Evolutionary conservation across 2,329 filamentous ascomycete genomes (phyloP).

Genomic region (Diaporthe vexans): DNA sequence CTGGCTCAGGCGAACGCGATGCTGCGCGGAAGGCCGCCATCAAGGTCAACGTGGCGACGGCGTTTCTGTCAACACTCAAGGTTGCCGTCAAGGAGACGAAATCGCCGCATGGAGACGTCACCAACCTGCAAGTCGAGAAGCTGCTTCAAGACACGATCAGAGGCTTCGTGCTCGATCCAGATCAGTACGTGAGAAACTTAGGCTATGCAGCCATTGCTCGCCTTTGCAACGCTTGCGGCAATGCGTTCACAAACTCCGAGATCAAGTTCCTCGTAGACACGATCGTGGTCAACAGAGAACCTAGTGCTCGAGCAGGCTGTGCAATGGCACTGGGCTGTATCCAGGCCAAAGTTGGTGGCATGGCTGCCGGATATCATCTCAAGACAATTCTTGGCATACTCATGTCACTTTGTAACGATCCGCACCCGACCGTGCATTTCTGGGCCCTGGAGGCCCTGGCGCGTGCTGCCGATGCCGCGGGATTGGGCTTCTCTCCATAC

Average conservation of each 20-base stretch:
- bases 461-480: constrained; percentile 90
- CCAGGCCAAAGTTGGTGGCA: constrained; percentile 94
- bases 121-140: constrained; percentile 82
- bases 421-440: constrained; percentile 94
- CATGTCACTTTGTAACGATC: constrained; percentile 97
- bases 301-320: constrained; percentile 92
- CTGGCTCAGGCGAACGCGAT: constrained; percentile 84
- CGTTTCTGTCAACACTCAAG: constrained; percentile 83
- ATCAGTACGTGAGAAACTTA: constrained; percentile 87
- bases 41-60: constrained; percentile 88
- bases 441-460: constrained; percentile 94
- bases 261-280: constrained; percentile 91
- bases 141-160: constrained; percentile 82
- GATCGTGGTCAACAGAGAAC: constrained; percentile 93
- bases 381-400: constrained; percentile 98
- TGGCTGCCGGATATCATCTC: constrained; percentile 95
- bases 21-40: constrained; percentile 91
- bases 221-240: constrained; percentile 87
- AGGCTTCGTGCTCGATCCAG: constrained; percentile 83
- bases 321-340: constrained; percentile 94
- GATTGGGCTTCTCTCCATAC: constrained; percentile 90
- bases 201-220: constrained; percentile 89
- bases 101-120: constrained; percentile 80
- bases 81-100: constrained; percentile 86
- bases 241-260: constrained; percentile 88